Evolutionary conservation across 2,329 filamentous ascomycete species (phyloP).

Genomic region (Neobulgaria alba): DNA sequence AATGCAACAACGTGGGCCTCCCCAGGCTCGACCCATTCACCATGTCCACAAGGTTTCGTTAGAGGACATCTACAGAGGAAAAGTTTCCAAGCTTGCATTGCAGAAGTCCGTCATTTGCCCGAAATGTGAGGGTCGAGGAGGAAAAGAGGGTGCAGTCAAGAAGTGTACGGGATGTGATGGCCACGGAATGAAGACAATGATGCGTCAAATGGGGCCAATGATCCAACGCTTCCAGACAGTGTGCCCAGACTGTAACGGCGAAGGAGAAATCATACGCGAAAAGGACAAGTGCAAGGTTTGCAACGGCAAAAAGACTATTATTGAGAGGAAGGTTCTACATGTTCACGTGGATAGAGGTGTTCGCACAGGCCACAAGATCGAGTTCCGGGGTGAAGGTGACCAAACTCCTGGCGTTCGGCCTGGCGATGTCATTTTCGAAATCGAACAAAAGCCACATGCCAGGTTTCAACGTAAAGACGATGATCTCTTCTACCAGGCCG

Average conservation of each 20-base stretch:
- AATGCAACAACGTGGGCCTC: conserved; percentile 71
- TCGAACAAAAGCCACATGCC: conserved; percentile 96
- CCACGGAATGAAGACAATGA: conserved; percentile 98
- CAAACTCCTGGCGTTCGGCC: conserved; percentile 88
- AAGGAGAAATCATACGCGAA: conserved; percentile 93
- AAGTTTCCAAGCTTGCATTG: conserved; percentile 92
- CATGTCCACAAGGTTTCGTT: conserved; percentile 98
- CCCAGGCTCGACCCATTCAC: conserved; percentile 89
- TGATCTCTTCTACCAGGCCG: conserved; percentile 88
- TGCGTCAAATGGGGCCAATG: conserved; percentile 99
- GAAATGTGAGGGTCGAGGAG: conserved; percentile 87
- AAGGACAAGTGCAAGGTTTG: conserved; percentile 98
- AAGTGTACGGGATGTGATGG: conserved; percentile 87
- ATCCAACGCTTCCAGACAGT: conserved; percentile 99
- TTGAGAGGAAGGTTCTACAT: conserved; percentile 96
- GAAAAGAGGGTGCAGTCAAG: conserved; percentile 96
- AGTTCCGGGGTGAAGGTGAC: conserved; percentile 94
- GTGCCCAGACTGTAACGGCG: conserved; percentile 95
- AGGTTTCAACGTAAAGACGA: conserved; percentile 95
- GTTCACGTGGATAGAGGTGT: conserved; percentile 96
- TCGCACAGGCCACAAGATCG: conserved; percentile 87
- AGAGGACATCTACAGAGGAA: conserved; percentile 96
- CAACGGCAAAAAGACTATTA: conserved; percentile 93
- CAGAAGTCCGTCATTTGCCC: conserved; percentile 97
- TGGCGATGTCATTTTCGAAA: conserved; percentile 96